phyloP scores from a whole-genome alignment of 768 basidiomycete genomes.

The Mycena polygramma region DNA sequence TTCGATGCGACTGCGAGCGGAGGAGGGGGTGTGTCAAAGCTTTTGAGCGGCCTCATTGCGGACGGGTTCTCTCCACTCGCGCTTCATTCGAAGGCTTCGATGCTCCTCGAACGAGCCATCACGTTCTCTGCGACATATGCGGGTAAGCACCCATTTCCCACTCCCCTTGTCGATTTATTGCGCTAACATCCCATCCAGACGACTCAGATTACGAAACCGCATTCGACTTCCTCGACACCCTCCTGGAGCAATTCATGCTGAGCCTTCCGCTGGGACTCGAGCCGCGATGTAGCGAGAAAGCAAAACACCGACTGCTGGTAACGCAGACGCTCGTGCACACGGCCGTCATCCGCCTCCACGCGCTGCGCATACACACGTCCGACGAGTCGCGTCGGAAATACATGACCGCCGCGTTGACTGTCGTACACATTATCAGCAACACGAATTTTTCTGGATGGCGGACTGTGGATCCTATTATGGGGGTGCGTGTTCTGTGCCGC shows the following conservation, averaged over 20 bases:
- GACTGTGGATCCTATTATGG: constrained; percentile 38
- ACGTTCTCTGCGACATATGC: constrained; percentile 34
- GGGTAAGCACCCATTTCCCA: constrained; percentile 16
- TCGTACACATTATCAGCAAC: constrained; percentile 28
- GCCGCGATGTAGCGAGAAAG: constrained; percentile 35
- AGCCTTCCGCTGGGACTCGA: constrained; percentile 38
- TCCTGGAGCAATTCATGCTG: constrained; percentile 44
- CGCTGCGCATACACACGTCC: constrained; percentile 41
- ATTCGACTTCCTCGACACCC: constrained; percentile 21
- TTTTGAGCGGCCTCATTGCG: constrained; percentile 43
- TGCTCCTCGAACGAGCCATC: constrained; percentile 51
- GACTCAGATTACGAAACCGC: constrained; percentile 19
- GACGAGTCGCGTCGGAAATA: constrained; percentile 32
- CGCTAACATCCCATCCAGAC: constrained; percentile 16
- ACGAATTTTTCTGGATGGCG: constrained; percentile 21
- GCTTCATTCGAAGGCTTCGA: constrained; percentile 46
- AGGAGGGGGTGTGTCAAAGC: constrained; percentile 44
- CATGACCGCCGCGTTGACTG: constrained; percentile 28
- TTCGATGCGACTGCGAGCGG: constrained; percentile 6
- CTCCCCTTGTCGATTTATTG: not conserved
- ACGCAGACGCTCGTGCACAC: constrained; percentile 50
- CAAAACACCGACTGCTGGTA: constrained; percentile 38
- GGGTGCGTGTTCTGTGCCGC: constrained; percentile 25
- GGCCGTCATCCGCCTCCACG: constrained; percentile 46
- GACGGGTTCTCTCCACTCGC: constrained; percentile 45